These are phyloP conservation scores for Orbilia quercus DNA, from an alignment of 2,329 filamentous ascomycete genomes.

Conservation along the genomic window DNA sequence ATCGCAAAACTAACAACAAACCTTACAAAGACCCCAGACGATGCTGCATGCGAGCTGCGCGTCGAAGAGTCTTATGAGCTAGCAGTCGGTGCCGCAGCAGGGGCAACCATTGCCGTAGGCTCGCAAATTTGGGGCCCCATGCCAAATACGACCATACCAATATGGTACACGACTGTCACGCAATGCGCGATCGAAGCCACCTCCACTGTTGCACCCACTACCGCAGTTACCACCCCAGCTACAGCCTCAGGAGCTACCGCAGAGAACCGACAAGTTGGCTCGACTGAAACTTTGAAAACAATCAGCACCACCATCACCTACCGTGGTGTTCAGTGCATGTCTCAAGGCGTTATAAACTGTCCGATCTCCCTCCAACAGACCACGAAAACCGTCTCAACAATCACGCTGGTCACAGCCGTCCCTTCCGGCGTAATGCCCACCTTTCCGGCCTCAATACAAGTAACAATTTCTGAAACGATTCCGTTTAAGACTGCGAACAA, in stretches of 20 bases:
- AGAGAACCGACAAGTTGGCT: too few species aligned
- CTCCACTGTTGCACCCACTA: slow-evolving; percentile 57
- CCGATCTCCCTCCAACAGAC: slow-evolving; percentile 67
- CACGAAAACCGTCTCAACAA: slow-evolving; percentile 62
- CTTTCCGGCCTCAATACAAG: slow-evolving; percentile 63
- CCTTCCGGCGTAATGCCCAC: slow-evolving; percentile 63
- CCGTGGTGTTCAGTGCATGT: slow-evolving; percentile 65
- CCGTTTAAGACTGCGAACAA: slow-evolving; percentile 64
- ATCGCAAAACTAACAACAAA: slow-evolving; percentile 69
- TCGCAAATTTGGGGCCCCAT: slow-evolving; percentile 67
- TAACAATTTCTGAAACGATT: slow-evolving; percentile 62
- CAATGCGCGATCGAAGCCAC: slow-evolving; percentile 33
- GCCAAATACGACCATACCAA: slow-evolving; percentile 65
- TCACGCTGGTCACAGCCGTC: slow-evolving; percentile 64
- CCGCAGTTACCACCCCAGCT: slow-evolving; percentile 60
- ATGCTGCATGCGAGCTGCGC: slow-evolving; percentile 65
- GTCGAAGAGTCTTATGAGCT: slow-evolving; percentile 68
- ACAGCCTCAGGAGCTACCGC: too few species aligned
- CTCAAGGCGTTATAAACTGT: slow-evolving; percentile 66
- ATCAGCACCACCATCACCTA: slow-evolving; percentile 64
- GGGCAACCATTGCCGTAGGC: slow-evolving; percentile 66
- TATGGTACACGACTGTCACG: slow-evolving; percentile 69
- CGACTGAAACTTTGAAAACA: slow-evolving; percentile 49
- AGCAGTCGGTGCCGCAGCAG: slow-evolving; percentile 69
- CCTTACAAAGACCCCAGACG: slow-evolving; percentile 64